Evolutionary conservation across 805 yeast species (phyloP), one percentile per base, ranked within the genome.

Genomic region (Sugiyamaella americana): DNA sequence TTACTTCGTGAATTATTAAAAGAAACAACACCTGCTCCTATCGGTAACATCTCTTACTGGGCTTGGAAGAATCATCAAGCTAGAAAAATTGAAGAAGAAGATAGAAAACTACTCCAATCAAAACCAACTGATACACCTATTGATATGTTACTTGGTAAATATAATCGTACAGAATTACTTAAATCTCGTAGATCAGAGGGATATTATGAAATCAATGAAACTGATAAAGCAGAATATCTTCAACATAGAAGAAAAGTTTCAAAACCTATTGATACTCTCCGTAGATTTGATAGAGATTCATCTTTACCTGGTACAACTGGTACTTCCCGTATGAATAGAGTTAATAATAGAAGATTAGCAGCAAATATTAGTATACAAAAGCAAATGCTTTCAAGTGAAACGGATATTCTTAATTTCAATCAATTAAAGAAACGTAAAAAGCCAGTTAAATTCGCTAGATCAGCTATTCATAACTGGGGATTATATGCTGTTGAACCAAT

Each of bases 391-490:
- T 51, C 58, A 37, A 51, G 51, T n/a, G 93, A 93, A 37, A 73
- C 87, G 1, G 97, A 87, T 58, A 75, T 86, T 4, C 68, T 89
- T 55, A 82, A 86, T 38, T 74, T 87, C 66, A 91, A 89, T 62
- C 94, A 91, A 52, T 74, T 91, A 56, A 85, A 87, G 54, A 88
- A 87, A 60, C 76, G 97, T 52, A 86, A 84, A 64, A 91, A 91
- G 59, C 95, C 96, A 0, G 97, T 91, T 5, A 83, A 93, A n/a
- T 89, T 89, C 71, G 97, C 97, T 0, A 73, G 98, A 45, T 88
- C 97, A 2, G 95, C 97, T 0, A 93, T 93, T 59, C 98, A 93
- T 64, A 87, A 91, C 60, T 93, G 98, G 98, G 99, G 99, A 0
- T 68, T 93, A 35, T 93, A 88, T 66, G 98, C 99, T 0, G 69